These are phyloP conservation scores for Myxozyma melibiosi DNA, from an alignment of 805 yeast genomes.

Conservation along the genomic window DNA sequence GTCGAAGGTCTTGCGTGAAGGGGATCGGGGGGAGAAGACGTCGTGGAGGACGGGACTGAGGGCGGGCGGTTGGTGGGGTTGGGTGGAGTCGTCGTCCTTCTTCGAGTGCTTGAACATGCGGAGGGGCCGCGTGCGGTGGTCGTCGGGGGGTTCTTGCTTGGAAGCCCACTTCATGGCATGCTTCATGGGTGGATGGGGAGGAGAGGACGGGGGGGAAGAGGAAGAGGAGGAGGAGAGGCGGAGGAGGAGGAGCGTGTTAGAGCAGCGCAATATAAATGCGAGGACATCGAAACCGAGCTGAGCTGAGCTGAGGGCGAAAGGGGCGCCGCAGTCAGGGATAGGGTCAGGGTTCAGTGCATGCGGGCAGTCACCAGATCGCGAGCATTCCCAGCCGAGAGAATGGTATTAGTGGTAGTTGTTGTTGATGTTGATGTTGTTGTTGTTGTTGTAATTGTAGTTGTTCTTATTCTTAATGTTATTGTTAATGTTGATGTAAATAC, in stretches of 20 bases:
- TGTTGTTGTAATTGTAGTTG: not conserved
- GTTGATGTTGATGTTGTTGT: not conserved
- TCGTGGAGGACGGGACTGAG: constrained; percentile 14
- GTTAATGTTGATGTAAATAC: too few species aligned
- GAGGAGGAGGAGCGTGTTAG: too few species aligned
- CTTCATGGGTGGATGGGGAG: not conserved
- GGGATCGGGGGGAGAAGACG: not conserved
- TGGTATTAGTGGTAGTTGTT: not conserved
- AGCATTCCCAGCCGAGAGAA: too few species aligned
- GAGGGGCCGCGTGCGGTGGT: constrained; percentile 13
- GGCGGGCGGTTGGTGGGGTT: not conserved
- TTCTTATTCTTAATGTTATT: too few species aligned
- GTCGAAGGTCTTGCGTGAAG: constrained; percentile 6
- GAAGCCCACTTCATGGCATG: constrained; percentile 21
- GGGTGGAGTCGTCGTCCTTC: constrained; percentile 5
- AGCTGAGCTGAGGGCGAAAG: not conserved
- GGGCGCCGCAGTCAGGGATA: constrained; percentile 5
- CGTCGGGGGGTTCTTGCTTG: constrained; percentile 11
- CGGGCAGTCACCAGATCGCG: not conserved
- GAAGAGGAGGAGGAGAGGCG: too few species aligned
- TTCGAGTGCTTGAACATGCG: constrained; percentile 21
- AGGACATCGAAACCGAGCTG: not conserved
- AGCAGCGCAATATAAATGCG: not conserved
- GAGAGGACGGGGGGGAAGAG: not conserved
- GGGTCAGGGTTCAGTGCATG: too few species aligned